Base-by-base conservation (phyloP, 2,329 filamentous ascomycete genomes). In the Ustulina deusta region DNA sequence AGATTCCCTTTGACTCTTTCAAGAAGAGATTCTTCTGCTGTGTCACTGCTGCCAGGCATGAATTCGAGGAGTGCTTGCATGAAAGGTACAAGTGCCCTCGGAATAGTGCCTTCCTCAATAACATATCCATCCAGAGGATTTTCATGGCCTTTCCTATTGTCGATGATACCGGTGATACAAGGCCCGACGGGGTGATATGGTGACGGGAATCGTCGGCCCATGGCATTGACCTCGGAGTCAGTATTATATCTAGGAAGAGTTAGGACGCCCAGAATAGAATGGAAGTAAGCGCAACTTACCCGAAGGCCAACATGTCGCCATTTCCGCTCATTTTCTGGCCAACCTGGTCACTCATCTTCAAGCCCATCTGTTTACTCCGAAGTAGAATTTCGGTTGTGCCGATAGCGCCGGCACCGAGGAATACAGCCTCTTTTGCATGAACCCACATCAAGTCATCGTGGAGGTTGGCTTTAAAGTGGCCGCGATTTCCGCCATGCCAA, bases 351-450 rank as follows among this genome's bases (percentile, higher is more conserved):
- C 88, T 91, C 80, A 89, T 84, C 0, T 79, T 72, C 11, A 92
- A 76, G 0, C 89, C 89, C 74, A 87, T 82, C 59, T 85, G 81
- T 74, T 83, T 88, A 72, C 87, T 90, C 52, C 88, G 80, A 6
- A 91, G 82, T 36, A 91, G 78, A 54, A 90, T 91, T 75, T 91
- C 89, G 0, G 89, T 91, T 0, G 89, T 90, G 1, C 88, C 89
- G 15, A 91, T 81, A 32, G 87, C 80, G 1, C 89, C 90, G 1
- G 90, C 90, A 4, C 89, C 90, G 11, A 92, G 82, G 74, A 92
- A 91, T 6, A 90, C 88, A 27, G 88, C 85, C 71, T 89, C 84
- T 75, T 84, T 87, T 1, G 89, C 89, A 66, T 89, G 84, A 60
- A 91, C 88, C 89, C 89, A 91, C 85, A 90, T 88, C 1, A 91